Evolutionary conservation across 2,329 filamentous ascomycete genomes (phyloP).

Genomic region (Pseudogymnoascus sp.): DNA sequence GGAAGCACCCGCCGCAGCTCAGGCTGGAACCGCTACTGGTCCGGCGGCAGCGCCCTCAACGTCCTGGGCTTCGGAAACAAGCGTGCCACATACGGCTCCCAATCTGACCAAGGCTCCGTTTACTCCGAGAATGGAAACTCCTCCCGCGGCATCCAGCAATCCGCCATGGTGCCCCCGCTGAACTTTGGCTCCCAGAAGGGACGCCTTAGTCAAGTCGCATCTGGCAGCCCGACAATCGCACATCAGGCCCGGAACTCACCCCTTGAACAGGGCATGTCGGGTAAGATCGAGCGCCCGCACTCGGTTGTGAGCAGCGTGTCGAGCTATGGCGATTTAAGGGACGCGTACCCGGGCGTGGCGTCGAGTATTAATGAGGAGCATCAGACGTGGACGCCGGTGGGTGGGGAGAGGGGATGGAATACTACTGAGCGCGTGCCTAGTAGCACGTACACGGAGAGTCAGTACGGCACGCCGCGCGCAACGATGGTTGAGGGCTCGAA

Average conservation of each 20-base stretch:
- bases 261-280: conserved; percentile 49
- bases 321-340: conserved; percentile 25
- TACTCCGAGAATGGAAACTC: conserved; percentile 39
- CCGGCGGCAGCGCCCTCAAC: conserved; percentile 60
- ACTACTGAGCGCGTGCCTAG: conserved; percentile 46
- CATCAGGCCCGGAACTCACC: conserved; percentile 46
- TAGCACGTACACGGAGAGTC: conserved; percentile 42
- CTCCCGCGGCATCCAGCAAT: conserved; percentile 52
- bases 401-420: conserved; percentile 23
- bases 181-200: conserved; percentile 47
- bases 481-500: conserved; percentile 19
- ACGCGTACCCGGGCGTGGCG: conserved; percentile 56
- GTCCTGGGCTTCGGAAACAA: conserved; percentile 51
- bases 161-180: conserved; percentile 62
- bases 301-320: conserved; percentile 32
- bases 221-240: conserved; percentile 61
- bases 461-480: conserved; percentile 35
- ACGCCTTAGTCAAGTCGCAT: conserved; percentile 58
- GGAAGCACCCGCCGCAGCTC: conserved; percentile 52
- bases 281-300: conserved; percentile 50
- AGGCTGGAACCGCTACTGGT: conserved; percentile 73
- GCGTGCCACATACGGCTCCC: conserved; percentile 39
- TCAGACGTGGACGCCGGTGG: conserved; percentile 31
- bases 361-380: conserved; percentile 47
- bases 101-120: conserved; percentile 39